Percentiles rank a stretch among this genome's conserved stretches.
These are phyloP conservation scores for Lasiosphaeria hispida DNA, from an alignment of 495 filamentous ascomycete species.

Conservation along the genomic window DNA sequence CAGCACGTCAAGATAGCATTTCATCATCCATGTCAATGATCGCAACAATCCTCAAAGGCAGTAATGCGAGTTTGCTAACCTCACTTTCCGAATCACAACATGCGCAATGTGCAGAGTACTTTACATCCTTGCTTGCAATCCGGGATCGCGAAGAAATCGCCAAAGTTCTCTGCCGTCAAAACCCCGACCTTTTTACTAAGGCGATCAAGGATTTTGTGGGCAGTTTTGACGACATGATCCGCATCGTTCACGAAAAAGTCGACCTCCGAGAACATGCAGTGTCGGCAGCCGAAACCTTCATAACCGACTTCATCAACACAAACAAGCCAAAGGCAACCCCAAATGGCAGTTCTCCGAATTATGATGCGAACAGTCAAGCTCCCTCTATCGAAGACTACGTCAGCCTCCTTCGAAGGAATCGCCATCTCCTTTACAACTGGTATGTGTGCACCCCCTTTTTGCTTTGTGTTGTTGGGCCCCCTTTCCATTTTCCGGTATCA, in stretches of 20 bases:
- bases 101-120: conserved; percentile 55
- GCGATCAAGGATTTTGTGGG: conserved; percentile 54
- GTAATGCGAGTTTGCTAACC: conserved; percentile 23
- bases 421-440: conserved; percentile 54
- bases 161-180: conserved; percentile 53
- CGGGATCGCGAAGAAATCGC: conserved; percentile 61
- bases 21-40: conserved; percentile 46
- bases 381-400: conserved; percentile 64
- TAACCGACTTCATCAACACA: conserved; percentile 57
- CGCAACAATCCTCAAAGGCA: conserved; percentile 44
- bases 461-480: no score
- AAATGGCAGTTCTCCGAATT: not conserved
- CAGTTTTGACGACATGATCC: conserved; percentile 65
- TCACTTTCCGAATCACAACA: conserved; percentile 52
- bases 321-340: conserved; percentile 33
- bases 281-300: conserved; percentile 54
- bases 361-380: conserved; percentile 22
- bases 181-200: conserved; percentile 59
- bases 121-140: conserved; percentile 54
- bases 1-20: conserved; percentile 39
- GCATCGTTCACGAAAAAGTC: conserved; percentile 59
- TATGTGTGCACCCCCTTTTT: no score
- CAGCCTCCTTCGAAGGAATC: conserved; percentile 52
- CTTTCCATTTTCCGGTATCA: no score
- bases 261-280: conserved; percentile 58